Conservation (phyloP, 495 filamentous ascomycete genomes). For the Letharia lupina region DNA sequence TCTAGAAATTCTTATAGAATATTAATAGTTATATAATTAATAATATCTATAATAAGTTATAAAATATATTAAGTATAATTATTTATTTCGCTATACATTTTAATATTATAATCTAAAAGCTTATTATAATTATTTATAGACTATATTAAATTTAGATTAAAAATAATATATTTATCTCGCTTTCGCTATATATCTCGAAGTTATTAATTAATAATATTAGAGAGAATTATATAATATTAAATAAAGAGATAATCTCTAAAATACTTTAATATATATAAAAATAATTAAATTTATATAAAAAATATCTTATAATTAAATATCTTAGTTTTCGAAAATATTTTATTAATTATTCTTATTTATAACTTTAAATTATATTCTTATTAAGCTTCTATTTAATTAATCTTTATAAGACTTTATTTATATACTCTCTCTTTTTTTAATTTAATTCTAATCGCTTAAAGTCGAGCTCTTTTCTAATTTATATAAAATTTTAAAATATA, state of each 20-base stretch:
- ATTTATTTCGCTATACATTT: not conserved
- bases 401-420: not conserved
- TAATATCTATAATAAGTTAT: too few relatives aligned
- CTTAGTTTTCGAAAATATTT: not conserved
- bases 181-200: not conserved
- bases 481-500: not conserved
- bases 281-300: not conserved
- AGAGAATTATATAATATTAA: not conserved
- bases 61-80: not conserved
- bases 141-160: not conserved
- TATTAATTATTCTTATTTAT: not conserved
- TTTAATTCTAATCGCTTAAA: not conserved
- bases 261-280: not conserved
- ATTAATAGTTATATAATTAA: too few relatives aligned
- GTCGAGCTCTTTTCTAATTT: not conserved
- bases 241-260: not conserved
- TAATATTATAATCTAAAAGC: not conserved
- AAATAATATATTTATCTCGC: slow-evolving; percentile 1
- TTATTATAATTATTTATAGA: not conserved
- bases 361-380: not conserved
- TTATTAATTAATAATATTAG: not conserved
- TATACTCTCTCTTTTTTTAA: not conserved
- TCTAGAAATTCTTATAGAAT: too few relatives aligned
- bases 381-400: not conserved
- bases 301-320: not conserved